These are phyloP conservation scores for Diaporthe ilicicola DNA, from an alignment of 2,329 filamentous ascomycete species.

Conservation along the genomic window DNA sequence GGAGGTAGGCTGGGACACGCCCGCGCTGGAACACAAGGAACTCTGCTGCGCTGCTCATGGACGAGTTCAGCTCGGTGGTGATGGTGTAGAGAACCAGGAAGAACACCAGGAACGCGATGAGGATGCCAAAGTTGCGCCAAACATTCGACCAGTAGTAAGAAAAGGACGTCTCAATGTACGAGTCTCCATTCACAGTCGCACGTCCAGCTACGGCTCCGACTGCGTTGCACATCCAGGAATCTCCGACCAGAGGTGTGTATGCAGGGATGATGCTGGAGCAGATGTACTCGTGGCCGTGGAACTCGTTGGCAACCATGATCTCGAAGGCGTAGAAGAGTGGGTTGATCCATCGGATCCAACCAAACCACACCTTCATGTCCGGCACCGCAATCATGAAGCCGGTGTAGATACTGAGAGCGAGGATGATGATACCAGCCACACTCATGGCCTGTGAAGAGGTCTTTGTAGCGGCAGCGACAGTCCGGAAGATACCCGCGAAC, in stretches of 20 bases:
- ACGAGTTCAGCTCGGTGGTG: conserved; percentile 71
- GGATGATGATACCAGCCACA: conserved; percentile 60
- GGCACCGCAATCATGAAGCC: conserved; percentile 61
- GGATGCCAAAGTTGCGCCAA: conserved; percentile 76
- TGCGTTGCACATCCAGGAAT: conserved; percentile 61
- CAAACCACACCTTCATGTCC: conserved; percentile 76
- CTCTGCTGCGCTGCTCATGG: conserved; percentile 70
- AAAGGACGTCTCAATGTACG: conserved; percentile 65
- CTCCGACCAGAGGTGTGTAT: conserved; percentile 52
- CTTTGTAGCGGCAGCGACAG: conserved; percentile 74
- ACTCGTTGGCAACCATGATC: conserved; percentile 77
- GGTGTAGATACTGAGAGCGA: conserved; percentile 68
- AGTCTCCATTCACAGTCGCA: conserved; percentile 65
- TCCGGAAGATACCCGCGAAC: conserved; percentile 81
- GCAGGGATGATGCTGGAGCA: conserved; percentile 62
- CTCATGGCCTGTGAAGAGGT: conserved; percentile 69
- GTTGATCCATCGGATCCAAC: conserved; percentile 80
- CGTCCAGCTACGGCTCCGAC: conserved; percentile 64
- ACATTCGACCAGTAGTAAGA: conserved; percentile 64
- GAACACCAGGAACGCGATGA: conserved; percentile 69
- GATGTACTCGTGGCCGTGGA: conserved; percentile 63
- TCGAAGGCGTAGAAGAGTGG: conserved; percentile 80
- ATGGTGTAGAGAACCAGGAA: conserved; percentile 72
- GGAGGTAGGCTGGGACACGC: conserved; percentile 54
- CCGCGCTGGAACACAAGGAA: conserved; percentile 72